Conservation (phyloP, 345 rosid genomes). For the Pistacia integerrima region DNA sequence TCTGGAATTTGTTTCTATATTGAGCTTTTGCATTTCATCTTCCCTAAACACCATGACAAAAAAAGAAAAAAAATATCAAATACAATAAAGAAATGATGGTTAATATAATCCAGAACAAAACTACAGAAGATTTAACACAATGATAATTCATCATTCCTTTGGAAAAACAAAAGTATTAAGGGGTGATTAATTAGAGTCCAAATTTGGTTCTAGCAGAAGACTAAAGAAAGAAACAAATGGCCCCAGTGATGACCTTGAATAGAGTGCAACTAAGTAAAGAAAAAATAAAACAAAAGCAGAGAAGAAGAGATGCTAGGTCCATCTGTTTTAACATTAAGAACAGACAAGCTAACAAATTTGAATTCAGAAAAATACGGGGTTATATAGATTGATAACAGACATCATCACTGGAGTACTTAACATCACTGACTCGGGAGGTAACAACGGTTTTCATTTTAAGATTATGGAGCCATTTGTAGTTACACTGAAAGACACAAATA, state of each 20-base stretch:
- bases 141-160: too few species aligned
- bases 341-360: neutral
- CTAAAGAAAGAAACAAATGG: neutral
- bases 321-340: neutral
- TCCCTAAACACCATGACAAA: conserved; percentile 46
- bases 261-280: neutral
- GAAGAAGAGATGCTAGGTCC: neutral
- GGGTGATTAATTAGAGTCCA: too few species aligned
- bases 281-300: neutral
- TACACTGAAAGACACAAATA: neutral
- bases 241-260: neutral
- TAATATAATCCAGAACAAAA: neutral
- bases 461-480: neutral
- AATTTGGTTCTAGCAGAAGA: too few species aligned
- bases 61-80: neutral
- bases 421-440: neutral
- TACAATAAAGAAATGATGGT: neutral
- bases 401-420: neutral
- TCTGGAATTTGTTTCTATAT: conserved; percentile 59
- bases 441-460: neutral
- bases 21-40: conserved; percentile 82
- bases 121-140: neutral
- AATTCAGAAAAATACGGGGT: too few species aligned
- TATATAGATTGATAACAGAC: neutral
- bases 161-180: too few species aligned